Evolutionary conservation across 352 stramenopile species (phyloP).

Genomic region (Globisporangium recalcitrans): DNA sequence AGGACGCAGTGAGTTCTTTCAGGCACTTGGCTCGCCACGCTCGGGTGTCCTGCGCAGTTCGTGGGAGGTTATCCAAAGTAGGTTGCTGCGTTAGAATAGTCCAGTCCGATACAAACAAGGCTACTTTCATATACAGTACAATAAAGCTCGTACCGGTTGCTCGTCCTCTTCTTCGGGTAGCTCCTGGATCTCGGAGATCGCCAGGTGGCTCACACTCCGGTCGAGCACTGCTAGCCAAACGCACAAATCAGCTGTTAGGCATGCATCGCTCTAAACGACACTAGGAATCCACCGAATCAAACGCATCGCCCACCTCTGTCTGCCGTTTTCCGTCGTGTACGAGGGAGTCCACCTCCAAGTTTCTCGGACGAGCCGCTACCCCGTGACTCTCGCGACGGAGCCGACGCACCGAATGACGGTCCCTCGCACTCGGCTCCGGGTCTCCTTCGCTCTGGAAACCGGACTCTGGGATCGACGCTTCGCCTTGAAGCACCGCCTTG

Average conservation of each 20-base stretch:
- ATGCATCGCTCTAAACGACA: not conserved
- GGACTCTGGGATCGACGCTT: conserved; percentile 12
- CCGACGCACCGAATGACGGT: conserved; percentile 44
- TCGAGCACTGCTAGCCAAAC: not conserved
- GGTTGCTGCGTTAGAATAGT: not conserved
- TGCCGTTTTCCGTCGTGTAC: not conserved
- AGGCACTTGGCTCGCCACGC: conserved; percentile 38
- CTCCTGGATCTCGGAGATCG: conserved; percentile 11
- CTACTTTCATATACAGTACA: not conserved
- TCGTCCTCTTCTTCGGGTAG: conserved; percentile 7
- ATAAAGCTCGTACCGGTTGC: not conserved
- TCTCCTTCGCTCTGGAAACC: conserved; percentile 24
- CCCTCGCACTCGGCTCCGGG: conserved; percentile 25
- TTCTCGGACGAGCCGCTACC: conserved; percentile 10
- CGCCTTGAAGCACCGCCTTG: conserved; percentile 23
- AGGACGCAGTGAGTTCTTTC: conserved; percentile 22
- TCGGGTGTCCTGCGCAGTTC: conserved; percentile 24
- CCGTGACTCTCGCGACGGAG: conserved; percentile 15
- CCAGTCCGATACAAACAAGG: not conserved
- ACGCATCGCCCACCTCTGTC: conserved; percentile 1
- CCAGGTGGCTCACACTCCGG: not conserved
- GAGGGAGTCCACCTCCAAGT: not conserved
- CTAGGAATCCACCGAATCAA: not conserved
- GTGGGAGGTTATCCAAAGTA: not conserved
- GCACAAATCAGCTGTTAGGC: not conserved